Base-by-base conservation (phyloP, 2,329 filamentous ascomycete genomes). In the Cercospora citrullina region DNA sequence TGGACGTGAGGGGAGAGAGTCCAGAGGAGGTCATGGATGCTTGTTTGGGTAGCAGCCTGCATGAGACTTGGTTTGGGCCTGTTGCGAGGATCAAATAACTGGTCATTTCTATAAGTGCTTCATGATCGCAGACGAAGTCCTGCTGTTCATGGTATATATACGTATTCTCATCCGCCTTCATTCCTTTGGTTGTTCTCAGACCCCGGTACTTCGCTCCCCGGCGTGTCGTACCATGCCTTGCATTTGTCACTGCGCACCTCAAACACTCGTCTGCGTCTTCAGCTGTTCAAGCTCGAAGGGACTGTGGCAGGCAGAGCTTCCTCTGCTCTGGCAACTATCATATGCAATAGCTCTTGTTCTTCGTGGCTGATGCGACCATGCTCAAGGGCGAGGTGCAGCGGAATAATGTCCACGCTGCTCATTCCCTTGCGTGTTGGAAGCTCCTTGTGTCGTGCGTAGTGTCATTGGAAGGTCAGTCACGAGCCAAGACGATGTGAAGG, bases 21-120 rank as follows among this genome's bases (percentile, higher is more conserved):
- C 0, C 66, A 3, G 57, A 42, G 5, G 66, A 62, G 23, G 51
- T 68, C 1, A 14, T 68, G 31, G 66, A 68, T 45, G 63, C 39
- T 3, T 65, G 53, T 26, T 1, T 65, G 4, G 57, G 31, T 26
- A 16, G 18, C 12, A 60, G 9, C n/a, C 10, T 65, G 10, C 23
- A 48, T 18, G 63, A 45, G 36, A 60, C 57, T 0, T 59, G 57
- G 63, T 21, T 18, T n/a, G 55, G 55, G 0, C 53, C 63, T 16
- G 12, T 48, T 18, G 55, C 55, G 9, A 23, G 55, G 30, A 36
- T 59, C 30, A 36, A 23, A 30, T 58, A 33, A 26, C 2, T 14
- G 12, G 3, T 4, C 33, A 16, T 9, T 9, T 31, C 8, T 9
- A 31, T 31, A 1, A 36, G 1, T 36, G 33, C 33, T 3, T 2